Evolutionary conservation across 2,329 filamentous ascomycete genomes (phyloP).

Genomic region (Diaporthe sp.): DNA sequence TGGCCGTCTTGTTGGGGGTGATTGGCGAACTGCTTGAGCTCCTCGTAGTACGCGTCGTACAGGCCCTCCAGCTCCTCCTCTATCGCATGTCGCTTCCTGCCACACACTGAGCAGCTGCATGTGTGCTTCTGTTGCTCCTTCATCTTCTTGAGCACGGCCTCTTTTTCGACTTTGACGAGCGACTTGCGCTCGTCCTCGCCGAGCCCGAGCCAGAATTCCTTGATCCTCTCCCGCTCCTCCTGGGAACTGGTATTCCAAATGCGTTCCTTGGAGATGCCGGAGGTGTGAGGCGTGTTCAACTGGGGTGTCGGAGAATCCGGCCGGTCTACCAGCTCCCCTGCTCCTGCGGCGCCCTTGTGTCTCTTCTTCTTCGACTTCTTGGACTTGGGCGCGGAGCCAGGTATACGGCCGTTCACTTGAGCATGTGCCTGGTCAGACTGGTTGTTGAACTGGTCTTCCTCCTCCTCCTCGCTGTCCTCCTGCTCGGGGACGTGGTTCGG

Average conservation of each 20-base stretch:
- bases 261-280: slow-evolving; percentile 76
- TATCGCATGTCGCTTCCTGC: slow-evolving; percentile 94
- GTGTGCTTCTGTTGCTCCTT: slow-evolving; percentile 99
- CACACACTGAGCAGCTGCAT: slow-evolving; percentile 97
- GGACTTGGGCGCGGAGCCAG: slow-evolving; percentile 50
- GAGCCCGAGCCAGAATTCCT: slow-evolving; percentile 96
- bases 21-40: slow-evolving; percentile 97
- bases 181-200: slow-evolving; percentile 95
- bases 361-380: slow-evolving; percentile 79
- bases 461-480: slow-evolving; percentile 66
- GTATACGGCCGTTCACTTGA: slow-evolving; percentile 45
- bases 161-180: slow-evolving; percentile 97
- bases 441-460: slow-evolving; percentile 52
- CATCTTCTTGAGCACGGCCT: slow-evolving; percentile 98
- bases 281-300: slow-evolving; percentile 45
- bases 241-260: slow-evolving; percentile 98
- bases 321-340: slow-evolving; percentile 42
- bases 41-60: slow-evolving; percentile 98
- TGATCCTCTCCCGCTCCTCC: slow-evolving; percentile 96
- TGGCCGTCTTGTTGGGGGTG: slow-evolving; percentile 75
- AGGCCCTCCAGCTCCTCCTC: slow-evolving; percentile 97
- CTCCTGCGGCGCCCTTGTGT: slow-evolving; percentile 58
- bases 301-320: slow-evolving; percentile 41
- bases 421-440: slow-evolving; percentile 52
- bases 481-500: slow-evolving; percentile 58